These are phyloP conservation scores for Amauroascus niger DNA, from an alignment of 2,329 filamentous ascomycete species.

Conservation along the genomic window DNA sequence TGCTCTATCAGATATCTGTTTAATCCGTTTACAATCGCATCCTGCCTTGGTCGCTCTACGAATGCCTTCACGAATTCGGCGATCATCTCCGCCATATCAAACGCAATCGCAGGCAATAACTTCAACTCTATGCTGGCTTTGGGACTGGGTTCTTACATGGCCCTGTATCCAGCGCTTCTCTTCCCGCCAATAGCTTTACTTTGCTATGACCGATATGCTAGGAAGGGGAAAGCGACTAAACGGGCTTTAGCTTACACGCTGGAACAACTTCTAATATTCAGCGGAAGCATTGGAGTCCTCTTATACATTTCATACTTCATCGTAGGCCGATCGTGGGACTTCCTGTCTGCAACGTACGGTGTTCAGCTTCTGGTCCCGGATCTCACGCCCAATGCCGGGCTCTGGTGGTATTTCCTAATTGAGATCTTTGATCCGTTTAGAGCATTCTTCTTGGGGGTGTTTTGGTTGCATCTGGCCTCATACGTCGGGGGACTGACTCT, in stretches of 20 bases:
- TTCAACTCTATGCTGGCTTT: conserved; percentile 74
- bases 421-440: conserved; percentile 99
- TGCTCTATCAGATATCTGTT: conserved; percentile 63
- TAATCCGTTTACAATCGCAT: conserved; percentile 86
- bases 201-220: conserved; percentile 58
- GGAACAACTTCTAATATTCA: conserved; percentile 46
- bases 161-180: conserved; percentile 81
- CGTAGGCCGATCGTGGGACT: conserved; percentile 73
- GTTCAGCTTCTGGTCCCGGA: conserved; percentile 86
- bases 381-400: conserved; percentile 83
- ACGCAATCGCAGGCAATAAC: conserved; percentile 63
- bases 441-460: conserved; percentile 92
- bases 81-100: conserved; percentile 72
- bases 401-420: conserved; percentile 99
- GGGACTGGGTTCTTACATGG: conserved; percentile 79
- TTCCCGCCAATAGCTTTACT: conserved; percentile 73
- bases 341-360: conserved; percentile 80
- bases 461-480: conserved; percentile 87
- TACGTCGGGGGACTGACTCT: conserved; percentile 83
- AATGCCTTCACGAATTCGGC: conserved; percentile 81
- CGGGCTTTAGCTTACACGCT: conserved; percentile 43
- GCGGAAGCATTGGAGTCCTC: conserved; percentile 49
- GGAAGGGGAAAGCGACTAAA: conserved; percentile 27
- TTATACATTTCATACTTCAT: conserved; percentile 63
- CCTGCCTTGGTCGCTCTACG: conserved; percentile 82